Base-by-base conservation (phyloP, 148 eudicot species). In the Polygonum aviculare region DNA sequence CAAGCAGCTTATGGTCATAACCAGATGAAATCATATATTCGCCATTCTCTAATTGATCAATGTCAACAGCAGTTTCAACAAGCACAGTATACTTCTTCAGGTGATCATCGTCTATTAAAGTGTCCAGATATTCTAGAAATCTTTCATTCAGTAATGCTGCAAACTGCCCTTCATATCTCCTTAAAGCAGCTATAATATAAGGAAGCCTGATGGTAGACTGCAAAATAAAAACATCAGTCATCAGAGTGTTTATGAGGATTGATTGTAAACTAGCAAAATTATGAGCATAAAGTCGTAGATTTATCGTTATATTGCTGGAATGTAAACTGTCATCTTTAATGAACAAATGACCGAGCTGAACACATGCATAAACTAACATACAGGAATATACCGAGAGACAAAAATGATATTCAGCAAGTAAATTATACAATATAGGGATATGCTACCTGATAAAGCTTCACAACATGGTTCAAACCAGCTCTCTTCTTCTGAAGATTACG, bases 191-290 rank as follows among this genome's bases (percentile, higher is more conserved):
- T 81, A 83, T 90, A 72, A 95, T 89, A 80, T 88, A 91, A 36
- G 99, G 94, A 80, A 95, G 86, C 76, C 99, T 87, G 82, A 92
- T 95, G 82, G 94, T 81, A 45, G 97, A 92, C 99, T 95, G 96
- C 82, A 83, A 78, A 65, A 67, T 67, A 36, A 19, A 67, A 67
- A 67, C 71, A 67, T 67, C 15, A 67, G 41, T 5, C 44, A 14
- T 67, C 71, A 67, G 10, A 67, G n/a, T 35, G 41, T 11, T 67
- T 35, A 67, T 67, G 45, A 67, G 44, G 71, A n/a, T 15, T 36
- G 2, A 15, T 16, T 36, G 15, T 35, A 16, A 36, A 36, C 16
- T 67, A 67, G 71, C 71, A 36, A 67, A 15, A 2, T 2, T 35
- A 67, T 67, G 71, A 26, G 71, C 40, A 67, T 36, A 19, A 67